Percentiles rank a stretch among this genome's conserved stretches.
These are phyloP conservation scores for Hydnum rufescens DNA, from an alignment of 768 basidiomycete genomes.

Conservation along the genomic window DNA sequence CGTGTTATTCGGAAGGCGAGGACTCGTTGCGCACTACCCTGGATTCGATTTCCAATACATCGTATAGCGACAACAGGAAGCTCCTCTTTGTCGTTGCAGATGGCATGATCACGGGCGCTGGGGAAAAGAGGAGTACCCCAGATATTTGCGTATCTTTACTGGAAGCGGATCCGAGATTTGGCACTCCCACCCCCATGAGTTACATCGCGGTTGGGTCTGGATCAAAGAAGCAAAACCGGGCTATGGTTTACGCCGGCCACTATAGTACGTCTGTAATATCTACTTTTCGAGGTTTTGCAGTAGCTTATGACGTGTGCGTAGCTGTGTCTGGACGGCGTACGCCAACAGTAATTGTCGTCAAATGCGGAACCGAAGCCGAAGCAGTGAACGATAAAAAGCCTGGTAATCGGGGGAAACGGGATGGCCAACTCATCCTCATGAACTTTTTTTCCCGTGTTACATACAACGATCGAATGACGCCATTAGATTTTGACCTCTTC, in stretches of 20 bases:
- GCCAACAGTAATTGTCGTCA: slow-evolving; percentile 84
- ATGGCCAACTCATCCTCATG: slow-evolving; percentile 97
- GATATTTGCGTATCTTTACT: slow-evolving; percentile 86
- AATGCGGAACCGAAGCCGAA: slow-evolving; percentile 84
- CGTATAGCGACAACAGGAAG: slow-evolving; percentile 83
- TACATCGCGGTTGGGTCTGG: slow-evolving; percentile 85
- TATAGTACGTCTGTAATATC: slow-evolving; percentile 48
- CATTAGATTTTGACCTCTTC: slow-evolving; percentile 95
- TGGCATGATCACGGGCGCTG: slow-evolving; percentile 96
- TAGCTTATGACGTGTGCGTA: neutral
- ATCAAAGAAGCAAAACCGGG: slow-evolving; percentile 74
- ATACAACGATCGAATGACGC: slow-evolving; percentile 97
- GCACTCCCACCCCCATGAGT: slow-evolving; percentile 86
- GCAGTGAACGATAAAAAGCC: slow-evolving; percentile 74
- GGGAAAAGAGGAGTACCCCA: slow-evolving; percentile 88
- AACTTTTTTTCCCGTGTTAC: slow-evolving; percentile 99
- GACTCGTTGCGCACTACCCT: slow-evolving; percentile 80
- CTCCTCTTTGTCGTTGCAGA: slow-evolving; percentile 88
- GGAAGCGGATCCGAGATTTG: slow-evolving; percentile 88
- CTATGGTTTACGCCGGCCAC: slow-evolving; percentile 99
- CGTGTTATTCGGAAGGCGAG: slow-evolving; percentile 95
- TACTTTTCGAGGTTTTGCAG: neutral
- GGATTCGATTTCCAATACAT: slow-evolving; percentile 80
- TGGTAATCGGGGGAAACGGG: slow-evolving; percentile 95
- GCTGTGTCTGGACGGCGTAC: slow-evolving; percentile 50